Conservation (phyloP, 1,284 basidiomycete genomes). For the Vanrija humicola region DNA sequence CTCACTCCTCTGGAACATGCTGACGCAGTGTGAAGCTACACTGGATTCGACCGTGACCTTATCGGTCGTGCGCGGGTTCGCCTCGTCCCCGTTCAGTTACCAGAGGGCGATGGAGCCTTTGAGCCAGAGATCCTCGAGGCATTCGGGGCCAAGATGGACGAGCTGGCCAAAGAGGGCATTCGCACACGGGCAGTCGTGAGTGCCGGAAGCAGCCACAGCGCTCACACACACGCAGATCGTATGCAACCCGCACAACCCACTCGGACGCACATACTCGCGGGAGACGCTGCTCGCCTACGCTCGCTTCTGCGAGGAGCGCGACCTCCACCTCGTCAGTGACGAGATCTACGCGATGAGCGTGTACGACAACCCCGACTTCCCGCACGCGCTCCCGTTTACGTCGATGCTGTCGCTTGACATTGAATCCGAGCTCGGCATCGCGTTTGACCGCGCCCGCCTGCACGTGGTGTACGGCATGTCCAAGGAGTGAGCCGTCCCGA, state of each 20-base stretch:
- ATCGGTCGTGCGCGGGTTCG: constrained; percentile 34
- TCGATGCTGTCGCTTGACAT: constrained; percentile 49
- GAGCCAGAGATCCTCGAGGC: constrained; percentile 22
- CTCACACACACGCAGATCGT: constrained; percentile 31
- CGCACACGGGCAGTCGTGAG: constrained; percentile 36
- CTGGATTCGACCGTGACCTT: constrained; percentile 45
- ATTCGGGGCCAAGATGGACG: constrained; percentile 31
- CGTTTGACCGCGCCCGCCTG: constrained; percentile 45
- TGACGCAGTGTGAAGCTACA: constrained; percentile 28
- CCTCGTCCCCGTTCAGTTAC: constrained; percentile 39
- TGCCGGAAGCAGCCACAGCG: background rate
- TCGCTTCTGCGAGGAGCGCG: constrained; percentile 49
- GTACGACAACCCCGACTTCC: constrained; percentile 38
- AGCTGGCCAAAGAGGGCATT: constrained; percentile 25
- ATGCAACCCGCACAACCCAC: constrained; percentile 51
- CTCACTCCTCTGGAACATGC: no score
- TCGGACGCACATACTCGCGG: constrained; percentile 46
- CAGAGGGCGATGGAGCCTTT: constrained; percentile 32
- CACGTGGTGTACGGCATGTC: constrained; percentile 49
- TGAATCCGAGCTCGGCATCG: constrained; percentile 43
- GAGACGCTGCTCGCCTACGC: constrained; percentile 49
- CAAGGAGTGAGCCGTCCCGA: constrained; percentile 42
- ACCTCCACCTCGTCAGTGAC: constrained; percentile 50
- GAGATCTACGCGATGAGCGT: constrained; percentile 52
- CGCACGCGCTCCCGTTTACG: constrained; percentile 42